Base-by-base conservation (phyloP, 345 rosid genomes). In the Arabis alpina region DNA sequence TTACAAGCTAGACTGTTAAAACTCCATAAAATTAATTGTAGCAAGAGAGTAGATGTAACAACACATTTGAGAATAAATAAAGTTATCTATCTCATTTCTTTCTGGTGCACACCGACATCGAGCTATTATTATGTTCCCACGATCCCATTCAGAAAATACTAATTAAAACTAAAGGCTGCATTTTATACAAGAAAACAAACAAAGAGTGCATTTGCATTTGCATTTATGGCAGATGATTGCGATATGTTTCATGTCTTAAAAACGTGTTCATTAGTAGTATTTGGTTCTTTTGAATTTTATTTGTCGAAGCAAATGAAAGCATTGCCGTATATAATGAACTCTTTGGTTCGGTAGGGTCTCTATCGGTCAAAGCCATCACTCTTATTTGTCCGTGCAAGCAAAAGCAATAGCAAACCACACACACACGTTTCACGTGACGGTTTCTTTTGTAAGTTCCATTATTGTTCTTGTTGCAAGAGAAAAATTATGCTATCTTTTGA, bases 181-280 rank as follows among this genome's bases (percentile, higher is more conserved):
- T 34, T 32, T 32, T 28, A 28, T 28, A 32, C 36, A 4, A 32
- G 5, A 6, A 32, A 32, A 32, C 36, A 32, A 5, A 34, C 8
- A 47, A 47, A 15, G 11, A 15, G 2, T 12, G 14, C 5, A 42
- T 47, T 47, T 15, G 51, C 23, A 47, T 47, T 10, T 47, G 51
- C 24, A 47, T 53, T 53, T 53, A 53, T 53, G 57, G 37, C 3
- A 12, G 19, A n/a, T 53, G 57, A 10, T 30, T 53, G 39, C 37
- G 37, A 28, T 53, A 13, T 53, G 30, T 5, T 23, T 24, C 0
- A 14, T 23, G 54, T 10, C 7, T 50, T 8, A 27, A 53, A 53
- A 53, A 53, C 10, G 37, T 53, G 57, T 27, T 53, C 10, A 36
- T 36, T 36, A 8, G 8, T 5, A 34, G 9, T 36, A 36, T 53